Percentiles rank a stretch among this genome's conserved stretches.
Conservation (phyloP, 805 yeast genomes). For the Jamesozyma jinghongensis region DNA sequence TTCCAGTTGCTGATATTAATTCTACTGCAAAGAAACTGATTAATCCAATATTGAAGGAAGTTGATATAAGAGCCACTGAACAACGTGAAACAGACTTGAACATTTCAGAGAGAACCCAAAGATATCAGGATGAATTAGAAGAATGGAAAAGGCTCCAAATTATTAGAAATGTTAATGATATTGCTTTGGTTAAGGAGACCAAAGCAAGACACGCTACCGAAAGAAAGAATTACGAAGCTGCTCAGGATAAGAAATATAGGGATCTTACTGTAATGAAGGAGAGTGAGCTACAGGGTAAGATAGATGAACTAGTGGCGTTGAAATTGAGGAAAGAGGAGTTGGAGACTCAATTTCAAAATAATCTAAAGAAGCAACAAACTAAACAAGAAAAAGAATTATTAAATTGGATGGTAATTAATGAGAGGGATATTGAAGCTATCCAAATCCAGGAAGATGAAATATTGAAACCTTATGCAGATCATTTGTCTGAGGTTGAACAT, state of each 20-base stretch:
- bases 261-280: conserved; percentile 26
- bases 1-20: conserved; percentile 68
- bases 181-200: conserved; percentile 33
- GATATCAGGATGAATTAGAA: conserved; percentile 33
- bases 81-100: conserved; percentile 55
- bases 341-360: not conserved
- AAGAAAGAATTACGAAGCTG: conserved; percentile 27
- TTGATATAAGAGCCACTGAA: conserved; percentile 56
- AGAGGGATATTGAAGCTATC: conserved; percentile 21
- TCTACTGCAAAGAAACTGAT: conserved; percentile 72
- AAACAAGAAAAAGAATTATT: conserved; percentile 12
- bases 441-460: conserved; percentile 25
- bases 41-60: conserved; percentile 71
- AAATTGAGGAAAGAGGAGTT: conserved; percentile 20
- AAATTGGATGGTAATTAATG: conserved; percentile 22
- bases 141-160: conserved; percentile 35
- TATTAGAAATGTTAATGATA: conserved; percentile 33
- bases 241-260: conserved; percentile 11
- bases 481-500: conserved; percentile 34
- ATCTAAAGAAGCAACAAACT: not conserved
- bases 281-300: conserved; percentile 29
- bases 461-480: conserved; percentile 35
- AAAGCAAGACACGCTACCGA: conserved; percentile 22
- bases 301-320: conserved; percentile 32
- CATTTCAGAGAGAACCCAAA: conserved; percentile 30